A percentile compares a stretch with the other conserved stretches of the same genome.
Conservation (phyloP, 768 basidiomycete genomes). For the Rhodotorula toruloides region DNA sequence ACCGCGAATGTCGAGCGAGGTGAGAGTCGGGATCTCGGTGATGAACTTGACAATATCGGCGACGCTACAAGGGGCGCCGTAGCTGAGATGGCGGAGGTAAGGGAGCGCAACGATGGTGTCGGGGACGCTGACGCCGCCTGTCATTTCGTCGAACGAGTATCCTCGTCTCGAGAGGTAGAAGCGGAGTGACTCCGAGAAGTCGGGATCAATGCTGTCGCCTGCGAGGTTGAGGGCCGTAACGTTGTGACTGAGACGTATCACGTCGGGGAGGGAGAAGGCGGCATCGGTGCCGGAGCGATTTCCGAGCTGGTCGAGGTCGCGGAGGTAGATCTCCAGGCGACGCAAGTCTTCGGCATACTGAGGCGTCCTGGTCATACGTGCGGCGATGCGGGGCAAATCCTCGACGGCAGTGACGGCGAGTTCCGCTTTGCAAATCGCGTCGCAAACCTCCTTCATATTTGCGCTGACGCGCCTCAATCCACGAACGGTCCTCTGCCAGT, state of each 20-base stretch:
- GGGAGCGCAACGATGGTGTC: background rate
- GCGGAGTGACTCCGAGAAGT: no score
- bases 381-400: background rate
- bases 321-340: background rate
- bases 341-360: background rate
- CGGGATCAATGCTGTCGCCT: background rate
- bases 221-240: background rate
- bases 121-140: constrained; percentile 15
- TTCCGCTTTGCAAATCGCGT: background rate
- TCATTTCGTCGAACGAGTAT: background rate
- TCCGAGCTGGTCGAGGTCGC: background rate
- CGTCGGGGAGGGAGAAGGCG: constrained; percentile 16
- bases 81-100: constrained; percentile 9
- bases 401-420: constrained; percentile 12
- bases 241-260: background rate
- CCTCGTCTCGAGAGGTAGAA: background rate
- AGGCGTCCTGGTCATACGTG: background rate
- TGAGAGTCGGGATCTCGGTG: constrained; percentile 5
- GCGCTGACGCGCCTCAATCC: background rate
- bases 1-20: constrained; percentile 8
- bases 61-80: constrained; percentile 7
- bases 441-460: background rate
- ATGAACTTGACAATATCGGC: constrained; percentile 7
- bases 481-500: background rate
- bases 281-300: constrained; percentile 1